Evolutionary conservation across 2,329 filamentous ascomycete species (phyloP), one percentile per base, ranked within the genome.

Genomic region (Penicillium aurantiogriseum): DNA sequence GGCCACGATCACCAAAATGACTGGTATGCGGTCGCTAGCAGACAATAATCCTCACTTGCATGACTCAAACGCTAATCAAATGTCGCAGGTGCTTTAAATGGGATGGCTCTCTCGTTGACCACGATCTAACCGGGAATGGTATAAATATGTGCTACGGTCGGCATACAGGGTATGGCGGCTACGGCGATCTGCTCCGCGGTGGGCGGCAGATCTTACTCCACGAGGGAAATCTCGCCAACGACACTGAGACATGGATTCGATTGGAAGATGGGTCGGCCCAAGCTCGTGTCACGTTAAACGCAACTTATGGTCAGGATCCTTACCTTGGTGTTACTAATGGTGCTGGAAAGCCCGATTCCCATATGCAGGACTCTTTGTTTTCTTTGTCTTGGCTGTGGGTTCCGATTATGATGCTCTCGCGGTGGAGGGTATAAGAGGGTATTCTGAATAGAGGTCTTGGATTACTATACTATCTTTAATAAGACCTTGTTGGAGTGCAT

Each of bases 111-210:
- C 64, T 75, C 2, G 65, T 70, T 0, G 63, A 61, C 5, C 70
- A 67, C 40, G 65, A 64, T 5, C 43, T 73, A 2, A 70, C 69
- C 0, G 81, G 79, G 0, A 80, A 77, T 53, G 79, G 79, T 2
- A 55, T 78, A 4, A 68, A 74, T 36, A 52, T 81, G 60, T 89
- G 87, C 65, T 85, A 83, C 60, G 85, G 85, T 5, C 84, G 88
- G 63, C 86, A 88, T 63, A 81, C 84, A 0, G 88, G 88, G 0
- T 90, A 90, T 56, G 88, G 87, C 0, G 88, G 88, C 0, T 90
- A 90, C 60, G 85, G 86, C 0, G 77, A 77, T 47, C 88, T 84
- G 84, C 81, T 82, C 17, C 81, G 87, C 0, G 88, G 87, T 1
- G 79, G 81, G 3, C 76, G 85, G 1, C 82, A 87, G 64, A 72